Percentiles rank a stretch among this genome's conserved stretches.
These are phyloP conservation scores for Musa troglodytarum DNA, from an alignment of 176 grass and related monocot species.

Conservation along the genomic window DNA sequence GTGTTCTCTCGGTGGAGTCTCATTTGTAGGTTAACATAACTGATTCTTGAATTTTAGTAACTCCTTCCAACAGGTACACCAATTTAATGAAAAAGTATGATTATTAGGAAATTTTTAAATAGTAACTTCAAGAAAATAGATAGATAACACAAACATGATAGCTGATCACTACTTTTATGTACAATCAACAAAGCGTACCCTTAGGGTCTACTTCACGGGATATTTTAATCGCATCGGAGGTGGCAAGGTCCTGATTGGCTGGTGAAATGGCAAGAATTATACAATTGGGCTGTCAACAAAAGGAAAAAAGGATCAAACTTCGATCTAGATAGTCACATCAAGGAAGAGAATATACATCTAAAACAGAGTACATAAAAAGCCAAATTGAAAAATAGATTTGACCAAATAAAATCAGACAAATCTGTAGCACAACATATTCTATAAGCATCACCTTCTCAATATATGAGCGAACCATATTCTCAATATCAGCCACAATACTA, in stretches of 20 bases:
- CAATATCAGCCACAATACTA: constrained; percentile 74
- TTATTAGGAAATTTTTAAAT: neutral
- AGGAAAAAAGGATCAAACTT: neutral
- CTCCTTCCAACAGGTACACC: no score
- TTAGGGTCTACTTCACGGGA: constrained; percentile 10
- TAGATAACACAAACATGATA: neutral
- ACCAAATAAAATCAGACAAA: neutral
- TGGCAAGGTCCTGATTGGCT: constrained; percentile 13
- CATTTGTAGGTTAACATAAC: no score
- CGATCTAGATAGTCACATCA: neutral
- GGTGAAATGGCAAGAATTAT: constrained; percentile 15
- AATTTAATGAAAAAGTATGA: no score
- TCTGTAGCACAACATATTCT: neutral
- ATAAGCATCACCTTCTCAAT: constrained; percentile 84
- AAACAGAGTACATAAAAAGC: neutral
- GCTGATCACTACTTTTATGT: neutral
- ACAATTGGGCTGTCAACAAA: constrained; percentile 8
- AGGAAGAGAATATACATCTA: neutral
- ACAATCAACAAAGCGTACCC: neutral
- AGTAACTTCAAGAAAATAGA: neutral
- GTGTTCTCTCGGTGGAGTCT: no score
- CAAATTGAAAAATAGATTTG: neutral
- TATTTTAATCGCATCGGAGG: constrained; percentile 11
- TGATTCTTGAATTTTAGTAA: no score
- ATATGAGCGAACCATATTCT: constrained; percentile 87